phyloP scores from a whole-genome alignment of 768 basidiomycete species.

The Candolleomyces efflorescens region DNA sequence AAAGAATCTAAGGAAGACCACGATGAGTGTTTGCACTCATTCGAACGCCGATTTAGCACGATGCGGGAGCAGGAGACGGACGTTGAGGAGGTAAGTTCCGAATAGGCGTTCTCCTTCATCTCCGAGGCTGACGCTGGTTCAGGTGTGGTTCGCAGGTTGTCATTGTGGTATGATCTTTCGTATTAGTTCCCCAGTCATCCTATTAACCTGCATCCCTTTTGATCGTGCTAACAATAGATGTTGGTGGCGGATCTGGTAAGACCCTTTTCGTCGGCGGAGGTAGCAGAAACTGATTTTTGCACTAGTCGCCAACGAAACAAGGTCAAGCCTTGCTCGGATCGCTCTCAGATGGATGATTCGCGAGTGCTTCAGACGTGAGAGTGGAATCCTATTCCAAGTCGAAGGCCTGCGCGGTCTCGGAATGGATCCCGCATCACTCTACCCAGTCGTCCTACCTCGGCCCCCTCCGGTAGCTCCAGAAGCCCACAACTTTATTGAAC shows the following conservation, averaged over 20 bases:
- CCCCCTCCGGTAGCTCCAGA: conserved; percentile 24
- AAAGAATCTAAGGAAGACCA: conserved; percentile 7
- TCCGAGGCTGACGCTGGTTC: neutral
- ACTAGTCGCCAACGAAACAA: conserved; percentile 34
- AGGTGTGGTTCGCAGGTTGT: conserved; percentile 36
- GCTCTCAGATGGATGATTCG: conserved; percentile 69
- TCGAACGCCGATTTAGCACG: conserved; percentile 25
- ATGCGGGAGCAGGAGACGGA: conserved; percentile 23
- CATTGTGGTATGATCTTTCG: conserved; percentile 35
- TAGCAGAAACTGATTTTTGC: neutral
- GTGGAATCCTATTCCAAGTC: conserved; percentile 55
- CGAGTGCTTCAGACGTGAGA: conserved; percentile 51
- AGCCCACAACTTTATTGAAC: conserved; percentile 14
- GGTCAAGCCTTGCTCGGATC: conserved; percentile 44
- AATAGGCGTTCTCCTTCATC: neutral
- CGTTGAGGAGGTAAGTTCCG: conserved; percentile 45
- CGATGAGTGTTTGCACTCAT: conserved; percentile 12
- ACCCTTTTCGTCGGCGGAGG: neutral
- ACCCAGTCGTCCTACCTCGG: conserved; percentile 29
- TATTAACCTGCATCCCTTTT: neutral
- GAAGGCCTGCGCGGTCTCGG: conserved; percentile 38
- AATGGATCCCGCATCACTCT: conserved; percentile 35
- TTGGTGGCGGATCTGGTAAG: conserved; percentile 51
- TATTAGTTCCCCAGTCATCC: neutral
- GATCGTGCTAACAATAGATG: conserved; percentile 27